These are phyloP conservation scores for Aspergillus leporis DNA, from an alignment of 495 filamentous ascomycete genomes.

Conservation along the genomic window DNA sequence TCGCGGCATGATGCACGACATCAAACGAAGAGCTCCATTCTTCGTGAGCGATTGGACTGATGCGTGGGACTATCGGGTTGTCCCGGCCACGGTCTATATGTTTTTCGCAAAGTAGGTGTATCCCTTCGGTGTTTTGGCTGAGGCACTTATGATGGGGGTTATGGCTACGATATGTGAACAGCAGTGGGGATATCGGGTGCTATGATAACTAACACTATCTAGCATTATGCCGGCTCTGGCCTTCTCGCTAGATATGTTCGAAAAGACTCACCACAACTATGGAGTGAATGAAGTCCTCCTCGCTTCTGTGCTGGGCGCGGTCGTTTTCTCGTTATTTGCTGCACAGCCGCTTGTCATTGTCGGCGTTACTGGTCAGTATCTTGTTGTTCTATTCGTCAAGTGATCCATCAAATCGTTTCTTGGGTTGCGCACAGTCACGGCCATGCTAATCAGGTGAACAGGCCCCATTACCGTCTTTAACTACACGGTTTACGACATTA, in stretches of 20 bases:
- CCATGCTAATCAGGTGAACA: constrained; percentile 14
- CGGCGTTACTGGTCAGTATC: constrained; percentile 70
- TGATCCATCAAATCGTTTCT: no score
- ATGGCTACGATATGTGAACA: no score
- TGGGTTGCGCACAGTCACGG: no score
- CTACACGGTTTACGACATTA: constrained; percentile 84
- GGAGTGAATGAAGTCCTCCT: constrained; percentile 85
- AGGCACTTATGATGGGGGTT: not conserved
- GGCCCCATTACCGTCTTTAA: constrained; percentile 86
- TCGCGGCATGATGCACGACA: constrained; percentile 70
- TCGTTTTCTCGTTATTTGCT: constrained; percentile 73
- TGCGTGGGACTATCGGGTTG: constrained; percentile 81
- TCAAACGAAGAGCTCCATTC: constrained; percentile 69
- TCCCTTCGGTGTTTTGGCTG: not conserved
- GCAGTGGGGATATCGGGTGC: not conserved
- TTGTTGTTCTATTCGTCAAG: no score
- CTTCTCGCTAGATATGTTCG: constrained; percentile 84
- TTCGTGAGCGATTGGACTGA: constrained; percentile 80
- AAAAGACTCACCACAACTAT: constrained; percentile 75
- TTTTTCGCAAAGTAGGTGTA: constrained; percentile 79
- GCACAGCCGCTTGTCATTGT: constrained; percentile 86
- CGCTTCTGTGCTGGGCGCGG: constrained; percentile 72
- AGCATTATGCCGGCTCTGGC: constrained; percentile 82
- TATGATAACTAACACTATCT: constrained; percentile 7
- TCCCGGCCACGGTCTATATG: constrained; percentile 84